Evolutionary conservation across 371 early-diverging fungal genomes (phyloP).

Genomic region (Mucor plumbeus): DNA sequence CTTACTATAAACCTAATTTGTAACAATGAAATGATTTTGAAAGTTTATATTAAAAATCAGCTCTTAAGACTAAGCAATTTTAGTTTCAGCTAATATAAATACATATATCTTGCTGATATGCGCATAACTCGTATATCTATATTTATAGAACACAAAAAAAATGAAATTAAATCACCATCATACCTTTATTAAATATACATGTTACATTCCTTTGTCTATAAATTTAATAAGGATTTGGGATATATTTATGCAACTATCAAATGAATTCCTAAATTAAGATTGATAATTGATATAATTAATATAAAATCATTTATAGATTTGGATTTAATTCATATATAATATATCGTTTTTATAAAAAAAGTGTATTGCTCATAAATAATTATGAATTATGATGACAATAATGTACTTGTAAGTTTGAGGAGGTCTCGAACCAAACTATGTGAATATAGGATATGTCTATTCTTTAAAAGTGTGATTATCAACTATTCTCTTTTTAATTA

Average conservation of each 20-base stretch:
- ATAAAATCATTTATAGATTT: neutral
- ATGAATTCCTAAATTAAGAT: neutral
- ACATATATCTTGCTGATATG: too few species aligned
- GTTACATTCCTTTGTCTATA: neutral
- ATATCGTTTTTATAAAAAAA: too few species aligned
- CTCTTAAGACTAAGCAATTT: too few species aligned
- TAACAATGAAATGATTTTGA: too few species aligned
- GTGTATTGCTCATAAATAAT: too few species aligned
- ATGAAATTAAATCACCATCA: too few species aligned
- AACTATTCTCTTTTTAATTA: neutral
- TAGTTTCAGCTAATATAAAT: too few species aligned
- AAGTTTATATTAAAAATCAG: too few species aligned
- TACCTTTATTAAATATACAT: neutral
- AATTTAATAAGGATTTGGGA: neutral
- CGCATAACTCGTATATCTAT: neutral
- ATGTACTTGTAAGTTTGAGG: neutral
- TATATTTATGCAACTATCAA: neutral
- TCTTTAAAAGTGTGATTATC: neutral
- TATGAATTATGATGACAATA: too few species aligned
- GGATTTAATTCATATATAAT: neutral
- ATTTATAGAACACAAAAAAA: neutral
- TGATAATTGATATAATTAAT: neutral
- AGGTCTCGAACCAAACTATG: neutral
- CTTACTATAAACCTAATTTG: too few species aligned
- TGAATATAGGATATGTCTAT: neutral